Conservation (phyloP, 176 grass and related monocot species). For the Puya raimondii region DNA sequence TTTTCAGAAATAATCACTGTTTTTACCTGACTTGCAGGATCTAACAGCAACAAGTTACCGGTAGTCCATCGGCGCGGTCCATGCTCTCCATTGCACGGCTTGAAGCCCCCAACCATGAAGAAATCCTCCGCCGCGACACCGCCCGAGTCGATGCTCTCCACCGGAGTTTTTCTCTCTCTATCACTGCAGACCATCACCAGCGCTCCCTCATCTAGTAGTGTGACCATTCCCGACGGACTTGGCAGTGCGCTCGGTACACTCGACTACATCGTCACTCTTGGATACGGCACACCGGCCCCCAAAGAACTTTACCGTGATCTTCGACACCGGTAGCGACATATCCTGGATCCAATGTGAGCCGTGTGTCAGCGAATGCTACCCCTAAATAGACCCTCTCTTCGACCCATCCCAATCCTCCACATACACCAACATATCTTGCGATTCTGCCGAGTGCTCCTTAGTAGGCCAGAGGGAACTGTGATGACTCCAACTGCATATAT, state of each 20-base stretch:
- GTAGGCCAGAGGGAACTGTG: not conserved
- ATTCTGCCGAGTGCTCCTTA: not conserved
- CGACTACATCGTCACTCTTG: slow-evolving; percentile 35
- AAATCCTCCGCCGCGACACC: not conserved
- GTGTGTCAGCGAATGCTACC: slow-evolving; percentile 22
- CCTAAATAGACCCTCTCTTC: slow-evolving; percentile 21
- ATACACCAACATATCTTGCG: slow-evolving; percentile 23
- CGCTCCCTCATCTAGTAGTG: not conserved
- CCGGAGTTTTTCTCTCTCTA: too few species aligned
- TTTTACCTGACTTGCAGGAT: not conserved
- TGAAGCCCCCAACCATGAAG: not conserved
- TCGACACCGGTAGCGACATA: slow-evolving; percentile 30
- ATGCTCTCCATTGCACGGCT: not conserved
- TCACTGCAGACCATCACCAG: too few species aligned
- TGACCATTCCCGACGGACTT: not conserved
- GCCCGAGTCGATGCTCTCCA: not conserved
- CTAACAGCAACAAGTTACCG: not conserved
- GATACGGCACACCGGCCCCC: slow-evolving; percentile 27
- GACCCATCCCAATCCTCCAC: slow-evolving; percentile 16
- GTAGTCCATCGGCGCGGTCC: slow-evolving; percentile 5
- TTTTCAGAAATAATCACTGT: too few species aligned
- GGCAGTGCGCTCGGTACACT: not conserved
- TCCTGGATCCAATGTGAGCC: slow-evolving; percentile 33
- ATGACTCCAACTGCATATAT: slow-evolving; percentile 17
- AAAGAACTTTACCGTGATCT: slow-evolving; percentile 8